phyloP scores from a whole-genome alignment of 495 filamentous ascomycete genomes.

The Penicillium macrosclerotiorum region DNA sequence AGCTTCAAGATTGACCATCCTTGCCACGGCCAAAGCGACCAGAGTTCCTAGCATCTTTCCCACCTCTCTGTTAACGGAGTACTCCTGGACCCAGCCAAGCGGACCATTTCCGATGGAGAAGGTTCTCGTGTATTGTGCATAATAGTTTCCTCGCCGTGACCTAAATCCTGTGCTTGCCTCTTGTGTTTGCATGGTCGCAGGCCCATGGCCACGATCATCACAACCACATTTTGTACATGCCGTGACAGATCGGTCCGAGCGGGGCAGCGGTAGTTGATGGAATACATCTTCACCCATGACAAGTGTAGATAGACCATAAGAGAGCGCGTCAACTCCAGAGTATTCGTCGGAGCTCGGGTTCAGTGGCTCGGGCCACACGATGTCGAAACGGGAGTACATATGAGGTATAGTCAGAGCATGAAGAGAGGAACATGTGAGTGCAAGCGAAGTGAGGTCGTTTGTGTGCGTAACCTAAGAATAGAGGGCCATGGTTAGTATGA shows the following conservation, averaged over 20 bases:
- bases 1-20: slow-evolving; percentile 86
- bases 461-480: slow-evolving; percentile 73
- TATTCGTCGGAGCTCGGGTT: slow-evolving; percentile 58
- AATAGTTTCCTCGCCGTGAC: slow-evolving; percentile 66
- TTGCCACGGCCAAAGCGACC: slow-evolving; percentile 78
- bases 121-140: slow-evolving; percentile 80
- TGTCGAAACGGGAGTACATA: slow-evolving; percentile 92
- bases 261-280: slow-evolving; percentile 30
- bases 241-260: slow-evolving; percentile 5
- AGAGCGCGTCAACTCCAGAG: slow-evolving; percentile 83
- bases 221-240: slow-evolving; percentile 41
- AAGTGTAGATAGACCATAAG: slow-evolving; percentile 84
- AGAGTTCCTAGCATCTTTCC: slow-evolving; percentile 93
- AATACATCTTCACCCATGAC: slow-evolving; percentile 77
- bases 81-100: slow-evolving; percentile 77
- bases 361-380: slow-evolving; percentile 83
- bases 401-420: slow-evolving; percentile 77
- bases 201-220: slow-evolving; percentile 13
- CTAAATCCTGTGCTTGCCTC: slow-evolving; percentile 6
- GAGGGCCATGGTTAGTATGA: slow-evolving; percentile 4
- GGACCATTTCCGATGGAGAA: slow-evolving; percentile 92
- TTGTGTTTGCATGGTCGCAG: slow-evolving; percentile 12
- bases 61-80: slow-evolving; percentile 82
- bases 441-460: slow-evolving; percentile 82
- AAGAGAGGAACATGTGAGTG: slow-evolving; percentile 80